Evolutionary conservation across 768 basidiomycete species (phyloP).

Genomic region (Amanita rubescens): DNA sequence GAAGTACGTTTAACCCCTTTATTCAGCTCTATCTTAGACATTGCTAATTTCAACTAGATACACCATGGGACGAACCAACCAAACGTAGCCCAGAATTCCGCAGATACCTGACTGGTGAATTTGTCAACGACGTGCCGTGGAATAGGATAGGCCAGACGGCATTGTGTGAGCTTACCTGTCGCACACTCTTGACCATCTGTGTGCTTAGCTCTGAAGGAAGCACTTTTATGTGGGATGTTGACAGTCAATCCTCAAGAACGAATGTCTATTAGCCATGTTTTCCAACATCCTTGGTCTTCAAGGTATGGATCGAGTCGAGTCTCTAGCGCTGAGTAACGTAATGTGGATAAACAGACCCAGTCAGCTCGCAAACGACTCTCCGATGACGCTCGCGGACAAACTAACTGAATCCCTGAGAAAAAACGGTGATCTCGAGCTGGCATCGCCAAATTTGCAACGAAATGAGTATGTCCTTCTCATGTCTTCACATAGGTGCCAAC

Average conservation of each 20-base stretch:
- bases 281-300: slow-evolving; percentile 3
- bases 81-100: slow-evolving; percentile 67
- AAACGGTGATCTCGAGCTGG: slow-evolving; percentile 70
- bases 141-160: slow-evolving; percentile 47
- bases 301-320: background rate
- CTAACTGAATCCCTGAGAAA: slow-evolving; percentile 61
- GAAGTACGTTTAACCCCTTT: slow-evolving; percentile 51
- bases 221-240: slow-evolving; percentile 68
- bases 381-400: slow-evolving; percentile 53
- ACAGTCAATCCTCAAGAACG: slow-evolving; percentile 58
- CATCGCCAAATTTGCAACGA: slow-evolving; percentile 43
- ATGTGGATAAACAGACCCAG: slow-evolving; percentile 44
- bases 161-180: slow-evolving; percentile 42
- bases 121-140: slow-evolving; percentile 80
- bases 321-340: background rate
- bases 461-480: slow-evolving; percentile 23
- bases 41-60: slow-evolving; percentile 57
- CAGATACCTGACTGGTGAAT: slow-evolving; percentile 66
- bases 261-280: slow-evolving; percentile 35
- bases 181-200: background rate
- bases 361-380: slow-evolving; percentile 50
- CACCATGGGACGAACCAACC: slow-evolving; percentile 97
- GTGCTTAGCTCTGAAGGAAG: slow-evolving; percentile 28
- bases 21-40: background rate
- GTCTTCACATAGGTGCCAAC: too few species aligned